A percentile compares a stretch with the other conserved stretches of the same genome.
Evolutionary conservation across 768 basidiomycete genomes (phyloP).

Genomic region (Termitomyces sp.): DNA sequence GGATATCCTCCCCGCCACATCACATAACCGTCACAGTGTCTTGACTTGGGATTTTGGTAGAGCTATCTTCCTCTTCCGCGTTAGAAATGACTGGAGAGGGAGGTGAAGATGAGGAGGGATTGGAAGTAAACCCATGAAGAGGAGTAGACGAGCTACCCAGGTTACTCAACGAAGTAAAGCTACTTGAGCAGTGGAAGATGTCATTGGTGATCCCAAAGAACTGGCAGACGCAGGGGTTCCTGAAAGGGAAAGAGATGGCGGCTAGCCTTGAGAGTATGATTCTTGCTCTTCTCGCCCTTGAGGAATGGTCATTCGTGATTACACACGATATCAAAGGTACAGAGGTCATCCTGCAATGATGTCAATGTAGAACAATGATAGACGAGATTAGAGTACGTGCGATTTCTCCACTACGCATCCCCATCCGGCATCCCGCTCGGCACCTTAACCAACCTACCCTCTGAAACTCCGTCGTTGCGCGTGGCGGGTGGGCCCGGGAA

Average conservation of each 20-base stretch:
- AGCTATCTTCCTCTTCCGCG: too few relatives aligned
- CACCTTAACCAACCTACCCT: too few relatives aligned
- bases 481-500: too few relatives aligned
- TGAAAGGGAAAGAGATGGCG: constrained; percentile 91
- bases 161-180: constrained; percentile 10
- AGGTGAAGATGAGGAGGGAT: neutral
- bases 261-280: constrained; percentile 94
- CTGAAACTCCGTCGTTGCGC: too few relatives aligned
- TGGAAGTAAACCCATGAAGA: constrained; percentile 2
- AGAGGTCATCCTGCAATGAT: constrained; percentile 34
- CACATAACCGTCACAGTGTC: too few relatives aligned
- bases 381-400: constrained; percentile 37
- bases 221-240: constrained; percentile 24
- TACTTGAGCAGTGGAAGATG: neutral
- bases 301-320: constrained; percentile 93
- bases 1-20: too few relatives aligned
- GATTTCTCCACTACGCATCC: too few relatives aligned
- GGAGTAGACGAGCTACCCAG: neutral
- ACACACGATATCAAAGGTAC: constrained; percentile 57
- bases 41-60: too few relatives aligned
- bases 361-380: constrained; percentile 5
- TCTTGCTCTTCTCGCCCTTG: constrained; percentile 72
- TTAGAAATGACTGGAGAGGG: neutral
- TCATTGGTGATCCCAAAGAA: neutral
- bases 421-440: too few relatives aligned